Evolutionary conservation across 2,329 filamentous ascomycete species (phyloP).

Genomic region (Aspergillus proliferans): DNA sequence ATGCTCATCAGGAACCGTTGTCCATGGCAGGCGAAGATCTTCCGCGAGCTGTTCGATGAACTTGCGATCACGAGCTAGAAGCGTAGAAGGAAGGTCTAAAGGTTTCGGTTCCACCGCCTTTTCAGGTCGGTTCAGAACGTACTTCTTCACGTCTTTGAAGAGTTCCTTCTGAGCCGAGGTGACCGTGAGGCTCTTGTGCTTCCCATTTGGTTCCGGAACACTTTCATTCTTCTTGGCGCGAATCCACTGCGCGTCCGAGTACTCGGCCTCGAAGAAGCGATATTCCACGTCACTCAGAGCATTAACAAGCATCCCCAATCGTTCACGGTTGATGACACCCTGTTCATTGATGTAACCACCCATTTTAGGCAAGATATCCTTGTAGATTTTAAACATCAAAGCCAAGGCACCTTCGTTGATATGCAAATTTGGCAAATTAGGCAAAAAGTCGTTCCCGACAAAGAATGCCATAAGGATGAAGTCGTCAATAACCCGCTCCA

Average conservation of each 20-base stretch:
- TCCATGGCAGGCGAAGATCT: slow-evolving; percentile 60
- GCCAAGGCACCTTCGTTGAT: slow-evolving; percentile 97
- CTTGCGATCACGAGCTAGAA: slow-evolving; percentile 80
- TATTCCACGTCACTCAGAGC: slow-evolving; percentile 85
- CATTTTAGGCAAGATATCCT: slow-evolving; percentile 75
- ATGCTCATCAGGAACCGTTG: slow-evolving; percentile 56
- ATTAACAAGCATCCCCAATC: slow-evolving; percentile 70
- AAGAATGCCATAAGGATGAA: slow-evolving; percentile 99
- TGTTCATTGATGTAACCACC: slow-evolving; percentile 95
- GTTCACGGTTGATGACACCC: slow-evolving; percentile 80
- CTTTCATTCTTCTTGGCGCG: slow-evolving; percentile 73
- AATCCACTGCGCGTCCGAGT: slow-evolving; percentile 85
- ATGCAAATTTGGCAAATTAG: slow-evolving; percentile 89
- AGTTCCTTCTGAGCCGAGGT: slow-evolving; percentile 74
- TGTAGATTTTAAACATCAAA: slow-evolving; percentile 97
- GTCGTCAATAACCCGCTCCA: slow-evolving; percentile 96
- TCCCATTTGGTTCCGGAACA: slow-evolving; percentile 53
- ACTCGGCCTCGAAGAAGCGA: slow-evolving; percentile 86
- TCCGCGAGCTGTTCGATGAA: slow-evolving; percentile 85
- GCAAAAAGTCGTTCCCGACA: slow-evolving; percentile 97
- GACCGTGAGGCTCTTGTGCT: slow-evolving; percentile 61
- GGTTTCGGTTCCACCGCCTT: slow-evolving; percentile 42
- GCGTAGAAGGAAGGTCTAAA: slow-evolving; percentile 65
- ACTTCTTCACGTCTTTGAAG: slow-evolving; percentile 76
- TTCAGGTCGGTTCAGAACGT: slow-evolving; percentile 63